These are phyloP conservation scores for Biscogniauxia marginata DNA, from an alignment of 2,329 filamentous ascomycete species.

Conservation along the genomic window DNA sequence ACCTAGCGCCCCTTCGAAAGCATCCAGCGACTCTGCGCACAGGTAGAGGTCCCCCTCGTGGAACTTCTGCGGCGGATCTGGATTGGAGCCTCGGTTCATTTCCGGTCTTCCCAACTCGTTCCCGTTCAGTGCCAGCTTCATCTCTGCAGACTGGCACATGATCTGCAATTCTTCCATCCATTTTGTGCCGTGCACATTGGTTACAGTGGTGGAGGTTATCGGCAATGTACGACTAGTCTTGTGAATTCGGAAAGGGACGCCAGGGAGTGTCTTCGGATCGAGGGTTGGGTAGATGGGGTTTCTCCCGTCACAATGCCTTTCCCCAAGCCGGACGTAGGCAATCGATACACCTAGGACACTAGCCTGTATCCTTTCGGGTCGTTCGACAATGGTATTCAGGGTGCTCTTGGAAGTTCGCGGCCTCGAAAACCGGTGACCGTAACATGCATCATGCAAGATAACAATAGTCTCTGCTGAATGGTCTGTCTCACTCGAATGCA, in stretches of 20 bases:
- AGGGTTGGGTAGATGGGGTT: conserved; percentile 65
- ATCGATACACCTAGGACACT: conserved; percentile 77
- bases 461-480: conserved; percentile 66
- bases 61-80: conserved; percentile 54
- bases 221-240: conserved; percentile 73
- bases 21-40: conserved; percentile 78
- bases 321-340: conserved; percentile 88
- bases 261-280: conserved; percentile 52
- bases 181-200: conserved; percentile 83
- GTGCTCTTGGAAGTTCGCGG: conserved; percentile 71
- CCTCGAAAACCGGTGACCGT: conserved; percentile 87
- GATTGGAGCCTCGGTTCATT: conserved; percentile 51
- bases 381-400: conserved; percentile 82
- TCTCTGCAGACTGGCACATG: conserved; percentile 80
- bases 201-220: conserved; percentile 74
- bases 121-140: conserved; percentile 71
- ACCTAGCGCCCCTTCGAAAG: conserved; percentile 87
- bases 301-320: conserved; percentile 69
- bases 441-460: conserved; percentile 89
- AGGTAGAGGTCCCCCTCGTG: conserved; percentile 92
- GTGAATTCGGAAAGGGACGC: conserved; percentile 77
- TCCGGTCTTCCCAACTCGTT: conserved; percentile 75
- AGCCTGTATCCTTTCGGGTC: conserved; percentile 87
- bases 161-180: conserved; percentile 91
- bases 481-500: conserved; percentile 48